Conservation (phyloP, 169 alveolate genomes). For the Cryptosporidium felis region DNA sequence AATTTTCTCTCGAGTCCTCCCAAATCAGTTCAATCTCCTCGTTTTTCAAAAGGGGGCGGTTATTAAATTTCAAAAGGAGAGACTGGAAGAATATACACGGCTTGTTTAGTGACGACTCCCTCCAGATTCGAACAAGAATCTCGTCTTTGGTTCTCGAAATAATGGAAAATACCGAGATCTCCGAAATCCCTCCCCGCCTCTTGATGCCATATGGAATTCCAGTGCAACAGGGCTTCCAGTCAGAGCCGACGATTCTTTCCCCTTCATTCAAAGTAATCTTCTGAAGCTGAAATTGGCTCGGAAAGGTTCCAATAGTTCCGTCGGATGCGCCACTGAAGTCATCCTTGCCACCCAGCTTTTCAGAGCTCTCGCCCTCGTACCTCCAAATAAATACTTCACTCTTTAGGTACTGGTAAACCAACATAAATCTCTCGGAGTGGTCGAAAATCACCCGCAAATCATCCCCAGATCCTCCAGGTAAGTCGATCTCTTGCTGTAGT, state of each 20-base stretch:
- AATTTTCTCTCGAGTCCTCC: conserved; percentile 9
- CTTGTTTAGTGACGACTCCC: conserved; percentile 56
- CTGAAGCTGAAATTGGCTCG: conserved; percentile 17
- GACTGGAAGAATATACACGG: conserved; percentile 34
- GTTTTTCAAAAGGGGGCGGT: neutral
- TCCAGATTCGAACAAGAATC: conserved; percentile 31
- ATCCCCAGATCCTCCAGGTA: neutral
- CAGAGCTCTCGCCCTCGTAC: conserved; percentile 14
- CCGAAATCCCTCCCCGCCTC: conserved; percentile 18
- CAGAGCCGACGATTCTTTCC: conserved; percentile 2
- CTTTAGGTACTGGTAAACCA: neutral
- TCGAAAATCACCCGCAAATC: neutral
- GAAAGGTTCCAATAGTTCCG: neutral
- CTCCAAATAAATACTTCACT: conserved; percentile 43
- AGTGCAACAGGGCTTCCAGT: conserved; percentile 28
- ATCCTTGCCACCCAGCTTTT: neutral
- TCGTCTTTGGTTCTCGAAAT: neutral
- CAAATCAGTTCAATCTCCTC: conserved; percentile 3
- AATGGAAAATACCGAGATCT: neutral
- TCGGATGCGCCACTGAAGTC: neutral
- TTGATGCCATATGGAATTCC: conserved; percentile 17
- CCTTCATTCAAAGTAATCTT: conserved; percentile 20
- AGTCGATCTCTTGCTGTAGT: neutral
- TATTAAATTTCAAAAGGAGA: neutral
- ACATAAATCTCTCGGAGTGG: conserved; percentile 32